phyloP scores from a whole-genome alignment of 768 basidiomycete genomes.

The Mycena filopes region DNA sequence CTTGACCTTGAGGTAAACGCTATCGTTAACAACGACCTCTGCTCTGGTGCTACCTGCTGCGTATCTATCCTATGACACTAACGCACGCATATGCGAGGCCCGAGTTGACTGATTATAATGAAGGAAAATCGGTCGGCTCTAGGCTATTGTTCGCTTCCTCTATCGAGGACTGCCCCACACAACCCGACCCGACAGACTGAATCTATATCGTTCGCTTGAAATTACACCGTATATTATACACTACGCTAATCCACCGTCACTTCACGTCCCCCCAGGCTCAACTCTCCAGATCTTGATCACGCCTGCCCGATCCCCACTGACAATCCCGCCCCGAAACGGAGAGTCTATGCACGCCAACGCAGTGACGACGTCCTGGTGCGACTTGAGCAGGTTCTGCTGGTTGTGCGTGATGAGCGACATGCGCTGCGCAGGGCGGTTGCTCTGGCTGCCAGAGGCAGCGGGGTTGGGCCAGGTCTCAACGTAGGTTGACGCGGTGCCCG shows the following conservation, averaged over 20 bases:
- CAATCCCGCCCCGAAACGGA: conserved; percentile 90
- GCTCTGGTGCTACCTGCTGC: too few species aligned
- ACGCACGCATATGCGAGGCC: too few species aligned
- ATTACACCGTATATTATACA: conserved; percentile 14
- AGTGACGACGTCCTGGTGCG: conserved; percentile 92
- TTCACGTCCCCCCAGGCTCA: conserved; percentile 53
- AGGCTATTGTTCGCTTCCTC: too few species aligned
- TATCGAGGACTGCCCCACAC: too few species aligned
- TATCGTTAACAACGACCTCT: too few species aligned
- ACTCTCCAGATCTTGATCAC: conserved; percentile 92
- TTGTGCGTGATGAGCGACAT: conserved; percentile 83
- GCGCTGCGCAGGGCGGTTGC: conserved; percentile 77
- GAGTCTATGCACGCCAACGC: conserved; percentile 89
- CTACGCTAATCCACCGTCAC: not conserved
- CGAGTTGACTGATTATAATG: too few species aligned
- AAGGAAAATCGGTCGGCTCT: too few species aligned
- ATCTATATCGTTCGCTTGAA: too few species aligned
- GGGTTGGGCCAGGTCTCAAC: conserved; percentile 72
- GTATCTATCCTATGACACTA: too few species aligned
- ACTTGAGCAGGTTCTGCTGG: conserved; percentile 85
- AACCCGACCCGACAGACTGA: too few species aligned
- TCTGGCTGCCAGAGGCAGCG: conserved; percentile 55
- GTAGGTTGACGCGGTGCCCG: conserved; percentile 60
- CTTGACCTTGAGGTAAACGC: too few species aligned
- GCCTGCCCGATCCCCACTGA: conserved; percentile 93